A percentile compares a stretch with the other conserved stretches of the same genome.
Evolutionary conservation across 345 rosid genomes (phyloP).

Genomic region (Boechera divaricarpa): DNA sequence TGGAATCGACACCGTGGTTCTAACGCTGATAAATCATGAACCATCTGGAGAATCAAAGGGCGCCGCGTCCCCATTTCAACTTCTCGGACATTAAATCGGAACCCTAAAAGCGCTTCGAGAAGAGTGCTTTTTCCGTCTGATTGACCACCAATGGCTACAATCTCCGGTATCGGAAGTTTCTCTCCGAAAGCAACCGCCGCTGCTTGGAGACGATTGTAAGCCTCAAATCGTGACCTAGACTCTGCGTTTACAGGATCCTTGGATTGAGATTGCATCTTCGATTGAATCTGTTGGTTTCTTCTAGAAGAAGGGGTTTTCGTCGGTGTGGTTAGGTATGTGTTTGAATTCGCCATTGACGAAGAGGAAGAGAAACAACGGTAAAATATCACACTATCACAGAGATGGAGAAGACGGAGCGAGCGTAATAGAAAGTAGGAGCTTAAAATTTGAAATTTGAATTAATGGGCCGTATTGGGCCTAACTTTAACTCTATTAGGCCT

Average conservation of each 20-base stretch:
- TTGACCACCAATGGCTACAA: constrained; percentile 95
- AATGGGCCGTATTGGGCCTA: constrained; percentile 21
- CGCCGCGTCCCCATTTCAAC: constrained; percentile 99
- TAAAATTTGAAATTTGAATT: constrained; percentile 30
- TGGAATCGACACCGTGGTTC: constrained; percentile 95
- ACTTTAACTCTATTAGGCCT: background rate
- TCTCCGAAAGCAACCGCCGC: constrained; percentile 98
- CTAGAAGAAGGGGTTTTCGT: constrained; percentile 61
- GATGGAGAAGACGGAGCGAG: constrained; percentile 26
- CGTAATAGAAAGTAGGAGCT: constrained; percentile 17
- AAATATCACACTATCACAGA: constrained; percentile 5
- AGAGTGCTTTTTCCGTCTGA: constrained; percentile 98
- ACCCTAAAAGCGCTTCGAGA: constrained; percentile 90
- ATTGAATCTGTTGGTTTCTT: constrained; percentile 43
- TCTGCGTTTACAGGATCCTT: constrained; percentile 43
- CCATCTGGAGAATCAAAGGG: constrained; percentile 95
- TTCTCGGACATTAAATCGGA: constrained; percentile 93
- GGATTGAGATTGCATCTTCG: constrained; percentile 39
- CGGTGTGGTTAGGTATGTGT: constrained; percentile 56
- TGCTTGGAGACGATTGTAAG: constrained; percentile 93
- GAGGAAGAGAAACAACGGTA: constrained; percentile 18
- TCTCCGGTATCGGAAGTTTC: constrained; percentile 96
- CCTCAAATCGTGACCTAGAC: constrained; percentile 76
- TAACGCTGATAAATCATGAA: constrained; percentile 80
- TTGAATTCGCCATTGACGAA: constrained; percentile 63